Evolutionary conservation across 257 asterid genomes (phyloP), one percentile per base, ranked within the genome.

Genomic region (Striga asiatica): DNA sequence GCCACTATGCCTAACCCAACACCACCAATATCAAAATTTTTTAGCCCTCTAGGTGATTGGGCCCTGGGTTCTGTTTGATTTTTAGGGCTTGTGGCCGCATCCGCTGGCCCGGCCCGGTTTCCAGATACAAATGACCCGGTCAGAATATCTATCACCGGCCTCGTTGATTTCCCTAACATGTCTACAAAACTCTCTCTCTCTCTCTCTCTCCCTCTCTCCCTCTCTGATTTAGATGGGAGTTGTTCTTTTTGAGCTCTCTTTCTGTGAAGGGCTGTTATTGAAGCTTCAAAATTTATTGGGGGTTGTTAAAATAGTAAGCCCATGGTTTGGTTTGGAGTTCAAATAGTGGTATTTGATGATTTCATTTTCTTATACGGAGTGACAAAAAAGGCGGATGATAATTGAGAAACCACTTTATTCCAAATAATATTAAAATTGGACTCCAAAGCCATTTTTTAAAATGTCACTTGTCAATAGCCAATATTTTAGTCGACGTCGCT

Each of bases 1-100:
- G 94, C 96, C 8, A 89, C 96, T 22, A 89, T 86, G 6, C 91
- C 93, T 20, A 89, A 65, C 2, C 96, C 97, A 39, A 81, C 93
- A 0, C 93, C 96, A 5, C 88, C 93, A 29, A 73, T 49, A 61
- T 86, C 93, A 21, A 72, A 79, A 20, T 50, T 66, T 48, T 70
- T 85, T 0, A 69, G 49, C 11, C 79, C 78, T 57, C 78, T 73
- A 0, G 94, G 86, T 8, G 89, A 79, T 3, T 69, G 94, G 61
- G 54, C 50, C 62, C 65, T 79, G 66, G 72, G 21, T 42, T 79
- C 84, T 21, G 67, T n/a, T n/a, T n/a, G n/a, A n/a, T n/a, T n/a
- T n/a, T n/a, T n/a, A n/a, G n/a, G n/a, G n/a, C n/a, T n/a, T n/a
- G n/a, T n/a, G n/a, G n/a, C n/a, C n/a, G n/a, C n/a, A n/a, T n/a